Base-by-base conservation (phyloP, 257 asterid genomes). In the Anisodus acutangulus region DNA sequence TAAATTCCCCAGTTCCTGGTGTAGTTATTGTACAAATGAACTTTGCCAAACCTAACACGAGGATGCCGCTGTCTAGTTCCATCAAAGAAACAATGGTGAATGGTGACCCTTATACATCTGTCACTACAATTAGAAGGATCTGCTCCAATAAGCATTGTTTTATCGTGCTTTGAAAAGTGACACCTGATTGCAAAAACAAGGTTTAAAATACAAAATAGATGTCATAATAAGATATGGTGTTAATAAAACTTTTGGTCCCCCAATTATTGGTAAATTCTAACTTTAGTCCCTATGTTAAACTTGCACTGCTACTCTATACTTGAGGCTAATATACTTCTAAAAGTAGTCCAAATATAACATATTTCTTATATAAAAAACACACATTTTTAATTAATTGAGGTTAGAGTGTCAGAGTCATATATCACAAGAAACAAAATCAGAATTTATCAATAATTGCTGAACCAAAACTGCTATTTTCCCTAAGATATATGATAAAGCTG, bases 61-160 rank as follows among this genome's bases (percentile, higher is more conserved):
- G 99, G 99, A 64, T 95, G 98, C 19, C 99, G 84, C 88, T 95
- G 99, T 60, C 94, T 85, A 4, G 99, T 96, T 82, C 98, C 99
- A 76, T 96, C 91, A 39, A 96, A 96, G 89, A 94, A 94, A 78
- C 99, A 94, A 84, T 96, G 99, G 90, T 96, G 99, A 84, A 96
- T 90, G n/a, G 98, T 96, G 47, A 94, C 94, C 19, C 91, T 82
- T 7, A 96, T 96, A 87, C 94, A 88, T 88, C 98, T 87, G 71
- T 95, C 99, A 1, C 89, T 88, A 3, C 87, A 87, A 84, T 93
- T 82, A 7, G 94, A 90, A 84, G 98, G 85, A 83, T 94, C 98
- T 8, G 90, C 97, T 22, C 99, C 98, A 1, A 95, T 93, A 22
- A 95, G 97, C 57, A 95, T 80, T 0, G 99, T 91, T 55, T 95